Evolutionary conservation across 208 protist genomes (phyloP).

Genomic region (Lotmaria passim): DNA sequence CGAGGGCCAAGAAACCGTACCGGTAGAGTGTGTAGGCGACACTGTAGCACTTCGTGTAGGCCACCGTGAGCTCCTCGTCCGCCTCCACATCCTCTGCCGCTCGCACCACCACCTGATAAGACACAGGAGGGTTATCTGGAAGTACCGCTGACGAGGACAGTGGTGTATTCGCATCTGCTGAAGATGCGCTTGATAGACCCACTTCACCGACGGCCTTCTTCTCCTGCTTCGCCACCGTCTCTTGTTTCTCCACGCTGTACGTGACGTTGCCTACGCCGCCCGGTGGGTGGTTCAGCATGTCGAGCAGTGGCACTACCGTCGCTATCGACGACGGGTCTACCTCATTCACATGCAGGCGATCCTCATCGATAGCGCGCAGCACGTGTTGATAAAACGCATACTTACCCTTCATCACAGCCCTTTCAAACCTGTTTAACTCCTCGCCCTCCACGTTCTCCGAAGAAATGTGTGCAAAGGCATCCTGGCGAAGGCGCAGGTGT

Average conservation of each 20-base stretch:
- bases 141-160: too few relatives aligned
- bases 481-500: constrained; percentile 18
- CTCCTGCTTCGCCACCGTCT: too few relatives aligned
- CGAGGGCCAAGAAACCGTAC: constrained; percentile 62
- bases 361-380: constrained; percentile 41
- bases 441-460: constrained; percentile 24
- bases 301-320: constrained; percentile 58
- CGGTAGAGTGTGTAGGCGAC: constrained; percentile 73
- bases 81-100: constrained; percentile 43
- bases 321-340: constrained; percentile 45
- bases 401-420: constrained; percentile 33
- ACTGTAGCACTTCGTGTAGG: constrained; percentile 63
- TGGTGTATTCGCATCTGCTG: too few relatives aligned
- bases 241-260: constrained; percentile 33
- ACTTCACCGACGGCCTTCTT: not conserved
- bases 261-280: constrained; percentile 46
- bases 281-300: constrained; percentile 60
- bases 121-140: not conserved
- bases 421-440: constrained; percentile 40
- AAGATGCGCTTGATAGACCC: not conserved
- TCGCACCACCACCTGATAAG: constrained; percentile 43
- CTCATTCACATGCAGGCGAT: constrained; percentile 37
- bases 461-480: constrained; percentile 25
- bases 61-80: constrained; percentile 55
- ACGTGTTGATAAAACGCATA: constrained; percentile 39